These are phyloP conservation scores for Alternaria consortialis DNA, from an alignment of 2,329 filamentous ascomycete species.

Conservation along the genomic window DNA sequence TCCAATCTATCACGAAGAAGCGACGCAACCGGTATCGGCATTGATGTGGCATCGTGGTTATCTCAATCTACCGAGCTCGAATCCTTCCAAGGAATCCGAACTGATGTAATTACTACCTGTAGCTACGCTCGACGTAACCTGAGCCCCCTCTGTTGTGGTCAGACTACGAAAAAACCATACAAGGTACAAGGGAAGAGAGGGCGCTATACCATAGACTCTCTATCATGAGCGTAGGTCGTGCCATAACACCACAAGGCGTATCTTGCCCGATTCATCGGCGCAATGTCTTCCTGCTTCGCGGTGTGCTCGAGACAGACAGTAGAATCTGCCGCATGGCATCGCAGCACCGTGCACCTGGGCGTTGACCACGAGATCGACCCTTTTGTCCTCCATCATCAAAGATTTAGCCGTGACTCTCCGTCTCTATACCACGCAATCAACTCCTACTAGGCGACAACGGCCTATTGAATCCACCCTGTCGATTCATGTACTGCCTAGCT, in stretches of 20 bases:
- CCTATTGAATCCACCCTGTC: conserved; percentile 81
- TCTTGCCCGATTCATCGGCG: not conserved
- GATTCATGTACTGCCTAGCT: conserved; percentile 97
- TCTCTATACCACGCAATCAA: conserved; percentile 12
- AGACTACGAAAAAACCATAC: conserved; percentile 4
- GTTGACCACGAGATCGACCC: not conserved
- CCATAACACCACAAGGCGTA: not conserved
- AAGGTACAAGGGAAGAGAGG: not conserved
- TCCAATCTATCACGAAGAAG: not conserved
- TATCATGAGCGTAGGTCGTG: not conserved
- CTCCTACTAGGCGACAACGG: conserved; percentile 65
- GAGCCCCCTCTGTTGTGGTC: conserved; percentile 12
- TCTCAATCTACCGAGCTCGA: conserved; percentile 1
- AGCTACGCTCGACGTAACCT: not conserved
- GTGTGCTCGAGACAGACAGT: not conserved
- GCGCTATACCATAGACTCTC: conserved; percentile 16
- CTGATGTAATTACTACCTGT: not conserved
- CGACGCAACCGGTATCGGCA: not conserved
- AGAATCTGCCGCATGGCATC: not conserved
- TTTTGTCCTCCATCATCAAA: no score
- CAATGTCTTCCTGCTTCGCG: not conserved
- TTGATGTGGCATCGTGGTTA: not conserved
- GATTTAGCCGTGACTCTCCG: no score
- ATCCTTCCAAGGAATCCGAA: not conserved
- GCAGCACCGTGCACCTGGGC: not conserved